Evolutionary conservation across 1,284 basidiomycete species (phyloP), one percentile per base, ranked within the genome.

Genomic region (Ustilago curta): DNA sequence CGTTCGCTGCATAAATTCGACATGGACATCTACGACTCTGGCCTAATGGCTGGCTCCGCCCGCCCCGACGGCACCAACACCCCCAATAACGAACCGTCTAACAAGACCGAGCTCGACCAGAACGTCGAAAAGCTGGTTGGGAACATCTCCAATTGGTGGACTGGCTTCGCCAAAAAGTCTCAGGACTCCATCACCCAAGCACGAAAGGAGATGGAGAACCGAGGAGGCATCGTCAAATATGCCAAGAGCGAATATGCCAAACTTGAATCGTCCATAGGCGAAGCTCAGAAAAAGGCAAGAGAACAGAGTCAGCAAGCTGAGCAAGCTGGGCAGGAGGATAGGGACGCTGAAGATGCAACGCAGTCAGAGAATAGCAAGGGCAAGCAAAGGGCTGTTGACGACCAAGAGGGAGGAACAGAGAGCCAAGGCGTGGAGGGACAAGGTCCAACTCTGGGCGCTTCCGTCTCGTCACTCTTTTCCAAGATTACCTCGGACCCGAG

Each of bases 101-200:
- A 42, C 50, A 63, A 68, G 37, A 71, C 77, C 12, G 69, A 79
- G 12, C 65, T 83, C 35, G 81, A 84, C 45, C 67, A 77, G 29
- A 77, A 80, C 19, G 81, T 84, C 11, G 66, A 72, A 31, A 75
- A 82, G 60, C 50, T 83, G 21, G 79, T 82, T 0, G 75, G 78
- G 12, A 76, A 78, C 40, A 68, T 84, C 40, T 78, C 79, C 8
- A 73, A 59, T 14, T 84, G 83, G 83, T 84, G 81, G 80, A 66
- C 56, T 16, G 80, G 77, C 32, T 59, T 84, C 18, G 77, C 70
- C 51, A 76, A 81, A 32, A 81, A 80, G 67, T 82, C 81, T 2
- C 75, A 78, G 43, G 70, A 76, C 35, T 66, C 70, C 2, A 56
- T 83, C 9, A 47, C 56, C 7, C 62, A 68, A 16, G 81, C 79